Evolutionary conservation across 768 basidiomycete species (phyloP), one percentile per base, ranked within the genome.

Genomic region (Boletales sp.): DNA sequence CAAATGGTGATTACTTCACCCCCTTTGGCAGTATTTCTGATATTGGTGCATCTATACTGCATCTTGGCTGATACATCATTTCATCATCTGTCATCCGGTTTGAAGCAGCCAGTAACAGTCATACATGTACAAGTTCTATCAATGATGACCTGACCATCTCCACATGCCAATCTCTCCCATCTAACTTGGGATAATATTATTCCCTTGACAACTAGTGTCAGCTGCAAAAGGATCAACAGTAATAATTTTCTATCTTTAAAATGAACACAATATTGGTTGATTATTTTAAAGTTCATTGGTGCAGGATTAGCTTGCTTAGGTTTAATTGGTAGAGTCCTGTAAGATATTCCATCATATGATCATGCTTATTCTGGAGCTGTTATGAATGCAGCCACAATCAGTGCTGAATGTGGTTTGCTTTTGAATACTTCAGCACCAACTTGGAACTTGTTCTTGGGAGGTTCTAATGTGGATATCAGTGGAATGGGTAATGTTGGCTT

Each of bases 1-100:
- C 64, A 64, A 49, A 57, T 41, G 10, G 41, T 46, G 11, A 19
- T 65, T 18, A 11, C 39, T 0, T 47, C 64, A 5, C 39, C 56
- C 0, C 49, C 54, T 1, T 35, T 7, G 2, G 31, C 25, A 8
- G 33, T 54, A 18, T 12, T 56, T 9, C 32, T 40, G 12, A 46
- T 48, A 6, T 25, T 59, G 9, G 15, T 42, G 2, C 64, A 65
- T 43, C 46, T 63, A 1, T 35, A n/a, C 2, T 51, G 44, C 17
- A 54, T 66, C 28, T 42, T 5, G 55, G 43, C 6, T 53, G 65
- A 1, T 62, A 66, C 44, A 50, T 66, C 41, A 33, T 59, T 13
- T 66, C 61, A 0, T 53, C 64, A 1, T 48, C 64, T 1, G 41
- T 65, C 45, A 43, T 65, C 15, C 50, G 52, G 32, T 51, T 65